Evolutionary conservation across 2,329 filamentous ascomycete species (phyloP), one percentile per base, ranked within the genome.

Genomic region (Epichloe amarillans): DNA sequence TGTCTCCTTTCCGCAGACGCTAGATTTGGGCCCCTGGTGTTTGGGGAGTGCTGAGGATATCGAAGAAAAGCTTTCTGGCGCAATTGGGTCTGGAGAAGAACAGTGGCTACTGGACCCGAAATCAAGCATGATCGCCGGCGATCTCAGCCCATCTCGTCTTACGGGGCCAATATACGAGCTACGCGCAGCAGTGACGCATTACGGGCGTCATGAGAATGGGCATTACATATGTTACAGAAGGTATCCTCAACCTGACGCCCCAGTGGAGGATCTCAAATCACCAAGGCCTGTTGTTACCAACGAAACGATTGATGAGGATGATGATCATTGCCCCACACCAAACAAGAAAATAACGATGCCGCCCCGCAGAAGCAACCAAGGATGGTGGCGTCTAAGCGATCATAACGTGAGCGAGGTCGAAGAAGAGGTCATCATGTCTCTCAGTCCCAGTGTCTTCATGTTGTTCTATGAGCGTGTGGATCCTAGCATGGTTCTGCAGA

Each of bases 191-290:
- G 79, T 97, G 10, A 93, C 88, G 1, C 93, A 97, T 63, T 87
- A 86, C 54, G 93, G 93, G 4, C 77, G 86, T 35, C 93, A 97
- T 64, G 89, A 96, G 55, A 95, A 95, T 59, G 93, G 93, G 0
- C 93, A 98, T 68, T 97, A 98, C 59, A 82, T 96, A 39, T 95
- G 88, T 64, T 95, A 93, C 65, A 79, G 88, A 48, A 86, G 84
- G 60, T 83, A 88, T 60, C 74, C 79, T 15, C 61, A 62, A 5
- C 52, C 56, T 8, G 47, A 42, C 4, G 40, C 35, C 0, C 44
- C 50, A 10, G 39, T 33, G 4, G 43, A 19, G 12, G 41, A 47
- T 15, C 0, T 35, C 11, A 17, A 48, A 15, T 8, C 37, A 5
- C 21, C 33, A 12, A 15, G 33, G 12, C 4, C 46, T 3, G 12